A percentile compares a stretch with the other conserved stretches of the same genome.
Conservation (phyloP, 1,284 basidiomycete genomes). For the Coniferiporia weirii region DNA sequence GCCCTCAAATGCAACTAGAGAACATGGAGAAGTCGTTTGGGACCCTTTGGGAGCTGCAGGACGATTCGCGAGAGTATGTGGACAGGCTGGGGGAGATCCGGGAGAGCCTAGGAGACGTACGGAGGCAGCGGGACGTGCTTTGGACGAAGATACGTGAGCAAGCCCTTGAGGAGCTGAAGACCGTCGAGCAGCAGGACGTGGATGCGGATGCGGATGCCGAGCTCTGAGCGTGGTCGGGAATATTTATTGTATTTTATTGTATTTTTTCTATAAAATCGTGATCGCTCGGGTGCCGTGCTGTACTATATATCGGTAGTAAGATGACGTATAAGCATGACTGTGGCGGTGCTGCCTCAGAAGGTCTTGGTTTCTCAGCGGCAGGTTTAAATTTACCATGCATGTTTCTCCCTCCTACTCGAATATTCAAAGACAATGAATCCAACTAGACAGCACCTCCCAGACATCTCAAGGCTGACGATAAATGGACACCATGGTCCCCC, state of each 20-base stretch:
- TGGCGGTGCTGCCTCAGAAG: not conserved
- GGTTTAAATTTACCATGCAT: no score
- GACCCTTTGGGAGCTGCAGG: constrained; percentile 67
- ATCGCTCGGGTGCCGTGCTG: no score
- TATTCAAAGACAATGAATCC: constrained; percentile 31
- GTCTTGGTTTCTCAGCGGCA: no score
- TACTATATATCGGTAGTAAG: not conserved
- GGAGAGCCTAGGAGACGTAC: constrained; percentile 65
- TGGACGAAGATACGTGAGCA: constrained; percentile 71
- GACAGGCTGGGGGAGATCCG: constrained; percentile 75
- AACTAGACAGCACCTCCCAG: constrained; percentile 31
- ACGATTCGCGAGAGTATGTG: constrained; percentile 76
- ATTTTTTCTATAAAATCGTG: constrained; percentile 1
- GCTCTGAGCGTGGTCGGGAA: constrained; percentile 17
- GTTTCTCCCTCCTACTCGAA: not conserved
- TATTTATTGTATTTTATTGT: constrained; percentile 6
- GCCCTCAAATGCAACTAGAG: constrained; percentile 59
- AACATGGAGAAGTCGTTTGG: constrained; percentile 67
- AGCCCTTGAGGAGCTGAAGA: constrained; percentile 69
- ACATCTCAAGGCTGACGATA: constrained; percentile 42
- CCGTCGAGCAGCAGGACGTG: constrained; percentile 23
- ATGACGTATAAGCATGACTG: not conserved
- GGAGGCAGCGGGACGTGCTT: constrained; percentile 60
- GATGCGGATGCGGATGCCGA: constrained; percentile 25
- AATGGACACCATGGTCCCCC: constrained; percentile 34